These are phyloP conservation scores for Arabis alpina DNA, from an alignment of 345 rosid genomes.

Conservation along the genomic window DNA sequence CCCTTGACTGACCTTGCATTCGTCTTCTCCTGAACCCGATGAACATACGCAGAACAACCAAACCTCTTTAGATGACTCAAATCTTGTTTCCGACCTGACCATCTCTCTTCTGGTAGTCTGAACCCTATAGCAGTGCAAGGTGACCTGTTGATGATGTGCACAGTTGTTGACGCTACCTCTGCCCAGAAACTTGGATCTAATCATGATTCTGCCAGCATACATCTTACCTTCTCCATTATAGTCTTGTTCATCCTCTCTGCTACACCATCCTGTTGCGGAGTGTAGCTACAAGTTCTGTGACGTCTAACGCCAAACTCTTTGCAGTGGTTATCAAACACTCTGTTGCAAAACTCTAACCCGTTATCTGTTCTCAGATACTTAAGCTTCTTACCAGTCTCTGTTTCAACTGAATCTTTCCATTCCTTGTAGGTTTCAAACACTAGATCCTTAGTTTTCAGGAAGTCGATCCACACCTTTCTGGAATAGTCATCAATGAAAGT, in stretches of 20 bases:
- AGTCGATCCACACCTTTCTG: not conserved
- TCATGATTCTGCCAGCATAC: not conserved
- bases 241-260: not conserved
- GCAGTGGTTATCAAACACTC: not conserved
- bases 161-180: not conserved
- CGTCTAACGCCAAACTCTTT: not conserved
- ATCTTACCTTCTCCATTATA: not conserved
- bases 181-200: not conserved
- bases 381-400: not conserved
- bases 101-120: not conserved
- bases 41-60: too few species aligned
- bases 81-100: too few species aligned
- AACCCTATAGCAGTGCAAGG: not conserved
- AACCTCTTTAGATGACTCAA: too few species aligned
- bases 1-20: too few species aligned
- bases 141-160: not conserved
- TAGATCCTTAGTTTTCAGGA: not conserved
- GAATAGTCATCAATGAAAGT: not conserved
- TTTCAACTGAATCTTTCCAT: not conserved
- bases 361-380: not conserved
- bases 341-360: not conserved
- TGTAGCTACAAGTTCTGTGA: not conserved
- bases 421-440: not conserved
- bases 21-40: too few species aligned
- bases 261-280: not conserved